Conservation (phyloP, 768 basidiomycete genomes). For the Cyathus striatus region DNA sequence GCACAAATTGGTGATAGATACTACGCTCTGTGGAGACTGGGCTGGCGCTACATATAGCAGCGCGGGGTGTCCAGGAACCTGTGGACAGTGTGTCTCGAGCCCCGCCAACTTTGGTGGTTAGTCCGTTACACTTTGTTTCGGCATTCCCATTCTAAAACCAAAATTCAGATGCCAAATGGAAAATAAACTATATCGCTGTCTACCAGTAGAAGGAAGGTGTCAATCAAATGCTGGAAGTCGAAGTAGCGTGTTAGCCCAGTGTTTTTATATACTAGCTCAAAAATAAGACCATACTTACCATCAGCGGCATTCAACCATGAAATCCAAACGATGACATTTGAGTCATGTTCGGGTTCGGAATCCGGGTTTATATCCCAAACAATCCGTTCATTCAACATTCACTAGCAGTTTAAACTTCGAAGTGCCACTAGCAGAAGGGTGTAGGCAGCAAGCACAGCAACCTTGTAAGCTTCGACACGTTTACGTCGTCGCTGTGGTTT, state of each 20-base stretch:
- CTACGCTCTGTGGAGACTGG: slow-evolving; percentile 43
- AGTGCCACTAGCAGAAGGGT: too few relatives aligned
- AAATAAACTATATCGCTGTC: slow-evolving; percentile 49
- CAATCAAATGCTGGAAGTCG: not conserved
- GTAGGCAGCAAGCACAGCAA: too few relatives aligned
- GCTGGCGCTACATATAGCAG: slow-evolving; percentile 28
- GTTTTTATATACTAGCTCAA: too few relatives aligned
- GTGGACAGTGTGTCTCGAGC: slow-evolving; percentile 44
- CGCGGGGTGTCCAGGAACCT: slow-evolving; percentile 41
- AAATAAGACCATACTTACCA: too few relatives aligned
- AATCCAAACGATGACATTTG: too few relatives aligned
- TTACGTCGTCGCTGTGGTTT: too few relatives aligned
- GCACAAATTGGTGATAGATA: slow-evolving; percentile 45
- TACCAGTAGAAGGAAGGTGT: slow-evolving; percentile 22
- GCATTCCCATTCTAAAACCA: not conserved
- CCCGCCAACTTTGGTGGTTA: slow-evolving; percentile 46
- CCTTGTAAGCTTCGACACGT: too few relatives aligned
- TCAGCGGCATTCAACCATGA: too few relatives aligned
- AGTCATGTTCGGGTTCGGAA: too few relatives aligned
- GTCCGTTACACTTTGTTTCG: slow-evolving; percentile 7
- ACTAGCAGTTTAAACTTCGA: too few relatives aligned
- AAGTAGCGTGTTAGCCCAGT: not conserved
- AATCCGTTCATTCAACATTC: too few relatives aligned
- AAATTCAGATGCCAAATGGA: slow-evolving; percentile 48
- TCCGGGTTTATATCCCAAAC: too few relatives aligned